These are phyloP conservation scores for Yueomyces sp. DNA, from an alignment of 805 yeast species.

Conservation along the genomic window DNA sequence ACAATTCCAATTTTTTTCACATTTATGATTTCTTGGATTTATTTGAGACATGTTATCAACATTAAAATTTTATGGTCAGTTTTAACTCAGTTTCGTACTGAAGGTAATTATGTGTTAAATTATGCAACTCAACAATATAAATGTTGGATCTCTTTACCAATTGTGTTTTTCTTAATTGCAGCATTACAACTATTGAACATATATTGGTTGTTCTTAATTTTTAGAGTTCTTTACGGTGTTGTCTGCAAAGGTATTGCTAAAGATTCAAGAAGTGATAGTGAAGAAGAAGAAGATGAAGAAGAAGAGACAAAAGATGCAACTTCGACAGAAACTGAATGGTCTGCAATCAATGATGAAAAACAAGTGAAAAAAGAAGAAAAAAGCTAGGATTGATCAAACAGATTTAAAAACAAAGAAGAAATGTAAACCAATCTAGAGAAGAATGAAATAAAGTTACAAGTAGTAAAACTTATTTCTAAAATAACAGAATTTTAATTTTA, in stretches of 20 bases:
- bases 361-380: background rate
- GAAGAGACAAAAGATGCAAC: background rate
- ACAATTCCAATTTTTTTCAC: slow-evolving; percentile 20
- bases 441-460: too few relatives aligned
- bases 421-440: too few relatives aligned
- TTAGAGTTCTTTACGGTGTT: slow-evolving; percentile 56
- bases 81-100: slow-evolving; percentile 65
- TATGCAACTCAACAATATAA: slow-evolving; percentile 82
- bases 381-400: background rate
- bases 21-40: slow-evolving; percentile 62
- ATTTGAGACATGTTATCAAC: slow-evolving; percentile 72
- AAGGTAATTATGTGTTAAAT: slow-evolving; percentile 64
- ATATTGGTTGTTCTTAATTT: slow-evolving; percentile 71
- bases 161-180: slow-evolving; percentile 59
- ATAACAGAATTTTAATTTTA: too few relatives aligned
- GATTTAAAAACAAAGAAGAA: too few relatives aligned
- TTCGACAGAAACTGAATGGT: too few relatives aligned
- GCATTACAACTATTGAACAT: slow-evolving; percentile 70
- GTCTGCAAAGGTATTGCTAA: slow-evolving; percentile 39
- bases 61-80: slow-evolving; percentile 64
- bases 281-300: slow-evolving; percentile 18
- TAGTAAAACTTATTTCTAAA: too few relatives aligned
- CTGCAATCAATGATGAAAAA: background rate
- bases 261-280: slow-evolving; percentile 73
- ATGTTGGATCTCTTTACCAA: slow-evolving; percentile 83